phyloP scores from a whole-genome alignment of 2,329 filamentous ascomycete species.

The Alternaria brassicicola region DNA sequence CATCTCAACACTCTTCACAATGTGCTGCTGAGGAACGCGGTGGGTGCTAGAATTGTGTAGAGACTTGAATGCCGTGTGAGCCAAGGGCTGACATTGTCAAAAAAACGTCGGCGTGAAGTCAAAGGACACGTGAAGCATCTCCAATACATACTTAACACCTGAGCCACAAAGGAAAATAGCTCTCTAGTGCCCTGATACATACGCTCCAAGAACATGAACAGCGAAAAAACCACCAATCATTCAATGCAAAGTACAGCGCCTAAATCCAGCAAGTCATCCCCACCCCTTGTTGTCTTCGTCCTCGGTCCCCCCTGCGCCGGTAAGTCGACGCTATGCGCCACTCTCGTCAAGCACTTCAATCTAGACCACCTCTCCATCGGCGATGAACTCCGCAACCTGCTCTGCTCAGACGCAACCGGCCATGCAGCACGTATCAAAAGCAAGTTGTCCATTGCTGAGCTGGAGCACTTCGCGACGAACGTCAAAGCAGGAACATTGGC shows the following conservation, averaged over 20 bases:
- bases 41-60: neutral
- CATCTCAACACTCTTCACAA: neutral
- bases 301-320: slow-evolving; percentile 19
- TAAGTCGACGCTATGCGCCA: slow-evolving; percentile 17
- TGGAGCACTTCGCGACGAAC: slow-evolving; percentile 1
- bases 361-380: slow-evolving; percentile 19
- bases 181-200: neutral
- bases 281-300: slow-evolving; percentile 11
- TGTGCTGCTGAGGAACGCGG: neutral
- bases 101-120: neutral
- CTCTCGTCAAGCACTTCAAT: slow-evolving; percentile 5
- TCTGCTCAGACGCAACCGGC: slow-evolving; percentile 2
- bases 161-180: neutral
- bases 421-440: slow-evolving; percentile 8
- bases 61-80: neutral
- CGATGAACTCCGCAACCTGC: slow-evolving; percentile 14
- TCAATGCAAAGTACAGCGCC: neutral
- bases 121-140: neutral
- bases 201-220: neutral
- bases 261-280: neutral
- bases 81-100: neutral
- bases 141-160: neutral
- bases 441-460: slow-evolving; percentile 4
- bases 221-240: neutral
- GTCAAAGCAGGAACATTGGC: slow-evolving; percentile 9